phyloP scores from a whole-genome alignment of 2,329 filamentous ascomycete genomes.

The Gnomoniopsis smithogilvyi region DNA sequence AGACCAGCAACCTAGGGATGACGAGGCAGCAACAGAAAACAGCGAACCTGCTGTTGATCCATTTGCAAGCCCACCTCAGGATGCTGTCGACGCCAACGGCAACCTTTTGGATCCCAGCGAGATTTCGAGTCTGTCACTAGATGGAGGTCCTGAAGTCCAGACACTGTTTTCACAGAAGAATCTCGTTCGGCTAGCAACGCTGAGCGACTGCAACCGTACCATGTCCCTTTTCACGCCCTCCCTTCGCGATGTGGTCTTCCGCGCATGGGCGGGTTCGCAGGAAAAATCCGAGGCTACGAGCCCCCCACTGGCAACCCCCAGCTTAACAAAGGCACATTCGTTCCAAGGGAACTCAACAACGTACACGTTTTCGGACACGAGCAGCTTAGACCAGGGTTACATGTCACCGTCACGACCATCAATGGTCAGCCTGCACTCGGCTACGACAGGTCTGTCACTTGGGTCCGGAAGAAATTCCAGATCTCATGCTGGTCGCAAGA shows the following conservation, averaged over 20 bases:
- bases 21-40: slow-evolving; percentile 51
- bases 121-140: slow-evolving; percentile 73
- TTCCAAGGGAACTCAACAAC: slow-evolving; percentile 57
- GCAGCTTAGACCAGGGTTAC: slow-evolving; percentile 60
- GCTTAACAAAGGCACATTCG: slow-evolving; percentile 62
- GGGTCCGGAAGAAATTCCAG: slow-evolving; percentile 58
- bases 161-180: slow-evolving; percentile 96
- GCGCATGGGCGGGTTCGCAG: slow-evolving; percentile 81
- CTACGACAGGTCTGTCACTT: slow-evolving; percentile 60
- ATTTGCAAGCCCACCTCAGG: slow-evolving; percentile 75
- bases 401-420: slow-evolving; percentile 64
- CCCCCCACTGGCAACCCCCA: slow-evolving; percentile 46
- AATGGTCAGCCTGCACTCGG: slow-evolving; percentile 58
- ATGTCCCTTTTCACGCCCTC: slow-evolving; percentile 87
- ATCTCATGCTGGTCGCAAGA: slow-evolving; percentile 64
- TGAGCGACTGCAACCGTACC: slow-evolving; percentile 87
- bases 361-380: slow-evolving; percentile 72
- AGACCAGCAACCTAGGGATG: slow-evolving; percentile 71
- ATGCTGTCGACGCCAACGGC: slow-evolving; percentile 77
- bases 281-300: slow-evolving; percentile 63
- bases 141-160: slow-evolving; percentile 77
- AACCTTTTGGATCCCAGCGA: slow-evolving; percentile 73
- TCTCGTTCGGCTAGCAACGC: slow-evolving; percentile 72
- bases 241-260: slow-evolving; percentile 86
- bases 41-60: slow-evolving; percentile 68